A percentile compares a stretch with the other conserved stretches of the same genome.
phyloP scores from a whole-genome alignment of 495 filamentous ascomycete genomes.

The Talaromyces thailandensis region DNA sequence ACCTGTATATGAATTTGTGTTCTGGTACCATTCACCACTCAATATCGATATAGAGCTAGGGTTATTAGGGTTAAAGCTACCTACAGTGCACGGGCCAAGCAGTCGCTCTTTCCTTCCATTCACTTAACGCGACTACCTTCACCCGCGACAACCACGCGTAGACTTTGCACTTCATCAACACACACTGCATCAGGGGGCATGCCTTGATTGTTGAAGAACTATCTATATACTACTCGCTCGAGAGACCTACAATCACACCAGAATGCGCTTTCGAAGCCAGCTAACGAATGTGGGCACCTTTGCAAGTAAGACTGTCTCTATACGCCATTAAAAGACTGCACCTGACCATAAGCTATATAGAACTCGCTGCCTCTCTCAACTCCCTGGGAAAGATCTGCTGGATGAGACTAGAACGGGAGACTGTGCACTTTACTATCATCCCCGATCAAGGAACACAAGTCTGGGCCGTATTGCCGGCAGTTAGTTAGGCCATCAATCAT shows the following conservation, averaged over 20 bases:
- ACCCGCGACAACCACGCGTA: background rate
- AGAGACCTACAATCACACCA: slow-evolving; percentile 1
- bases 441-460: slow-evolving; percentile 91
- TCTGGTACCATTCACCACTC: too few species aligned
- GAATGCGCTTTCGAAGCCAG: slow-evolving; percentile 74
- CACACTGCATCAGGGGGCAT: background rate
- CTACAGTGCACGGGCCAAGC: background rate
- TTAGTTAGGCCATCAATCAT: slow-evolving; percentile 35
- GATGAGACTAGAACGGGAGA: slow-evolving; percentile 79
- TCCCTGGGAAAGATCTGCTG: slow-evolving; percentile 89
- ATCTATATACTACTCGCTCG: background rate
- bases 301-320: slow-evolving; percentile 46
- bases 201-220: background rate
- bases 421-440: slow-evolving; percentile 88
- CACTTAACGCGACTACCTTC: background rate
- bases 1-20: too few species aligned
- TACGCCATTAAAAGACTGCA: background rate
- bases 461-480: slow-evolving; percentile 61
- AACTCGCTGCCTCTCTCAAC: slow-evolving; percentile 74
- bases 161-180: background rate
- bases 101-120: background rate
- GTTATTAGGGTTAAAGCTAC: background rate
- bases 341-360: slow-evolving; percentile 29
- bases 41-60: too few species aligned
- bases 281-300: slow-evolving; percentile 77